Base-by-base conservation (phyloP, 2,329 filamentous ascomycete species). In the Polychaeton citri region DNA sequence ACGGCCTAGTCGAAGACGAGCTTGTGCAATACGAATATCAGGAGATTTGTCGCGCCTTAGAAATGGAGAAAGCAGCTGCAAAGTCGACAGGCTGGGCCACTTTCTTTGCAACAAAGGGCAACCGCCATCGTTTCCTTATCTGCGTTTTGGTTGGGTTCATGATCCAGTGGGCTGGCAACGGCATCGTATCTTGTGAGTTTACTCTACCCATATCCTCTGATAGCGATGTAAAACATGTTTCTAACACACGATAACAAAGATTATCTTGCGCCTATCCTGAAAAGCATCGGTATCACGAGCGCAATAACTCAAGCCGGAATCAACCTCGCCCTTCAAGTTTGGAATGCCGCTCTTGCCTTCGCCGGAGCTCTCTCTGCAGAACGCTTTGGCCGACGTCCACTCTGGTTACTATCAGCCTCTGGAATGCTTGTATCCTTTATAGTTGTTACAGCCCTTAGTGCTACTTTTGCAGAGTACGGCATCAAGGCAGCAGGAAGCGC, bases 1-100 rank as follows among this genome's bases (percentile, higher is more conserved):
- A 74, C 15, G 75, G 75, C 30, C 64, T 77, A 47, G 54, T 52
- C 37, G 62, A 69, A 51, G 71, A 79, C 48, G 53, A 70, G 3
- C 71, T 72, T 1, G 78, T 81, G 6, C 71, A 77, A 47, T 76
- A 76, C 51, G 74, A 81, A 53, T 78, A 66, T 53, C 67, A 66
- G 35, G 76, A 81, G 58, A 81, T 81, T 26, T 13, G 21, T 26
- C 21, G 21, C 13, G 21, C 21, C 21, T 8, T 26, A 8, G 13
- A 26, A 13, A 8, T 26, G 8, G 21, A 26, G 13, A 26, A 8
- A 13, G 21, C 8, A 13, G 13, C 8, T 26, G 13, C 8, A 26
- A 26, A 26, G 8, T 8, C 13, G 21, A 26, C n/a, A n/a, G n/a
- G 21, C 13, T 26, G 13, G 8, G 8, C 8, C 21, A 13, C 8